Conservation (phyloP, 768 basidiomycete genomes). For the Russula virescens region DNA sequence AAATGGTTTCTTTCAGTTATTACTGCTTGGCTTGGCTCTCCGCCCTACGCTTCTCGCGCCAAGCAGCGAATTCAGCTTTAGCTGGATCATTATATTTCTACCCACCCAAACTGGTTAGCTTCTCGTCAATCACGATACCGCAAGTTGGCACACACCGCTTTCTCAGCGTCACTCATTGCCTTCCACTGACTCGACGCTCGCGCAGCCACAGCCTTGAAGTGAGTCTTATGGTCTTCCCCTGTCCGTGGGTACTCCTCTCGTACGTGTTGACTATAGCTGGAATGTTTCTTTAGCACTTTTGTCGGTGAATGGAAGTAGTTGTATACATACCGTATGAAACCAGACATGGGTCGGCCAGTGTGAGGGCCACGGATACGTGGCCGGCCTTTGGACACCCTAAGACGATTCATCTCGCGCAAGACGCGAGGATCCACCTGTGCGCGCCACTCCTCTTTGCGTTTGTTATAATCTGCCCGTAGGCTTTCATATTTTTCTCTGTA, state of each 20-base stretch:
- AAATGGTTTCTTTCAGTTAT: background rate
- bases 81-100: constrained; percentile 11
- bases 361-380: background rate
- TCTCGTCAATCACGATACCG: background rate
- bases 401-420: constrained; percentile 19
- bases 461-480: background rate
- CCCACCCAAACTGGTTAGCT: background rate
- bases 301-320: background rate
- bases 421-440: constrained; percentile 1
- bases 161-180: constrained; percentile 16
- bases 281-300: background rate
- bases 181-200: constrained; percentile 1
- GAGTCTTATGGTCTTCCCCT: background rate
- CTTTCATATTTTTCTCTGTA: background rate
- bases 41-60: constrained; percentile 3
- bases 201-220: background rate
- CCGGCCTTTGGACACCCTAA: background rate
- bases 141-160: constrained; percentile 21
- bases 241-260: background rate
- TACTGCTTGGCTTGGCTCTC: background rate
- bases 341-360: background rate
- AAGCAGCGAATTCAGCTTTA: background rate
- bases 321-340: constrained; percentile 7
- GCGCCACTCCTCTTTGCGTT: constrained; percentile 10
- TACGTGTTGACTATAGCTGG: background rate